Evolutionary conservation across 371 early-diverging fungal species (phyloP), one percentile per base, ranked within the genome.

Genomic region (Mucor saturninus): DNA sequence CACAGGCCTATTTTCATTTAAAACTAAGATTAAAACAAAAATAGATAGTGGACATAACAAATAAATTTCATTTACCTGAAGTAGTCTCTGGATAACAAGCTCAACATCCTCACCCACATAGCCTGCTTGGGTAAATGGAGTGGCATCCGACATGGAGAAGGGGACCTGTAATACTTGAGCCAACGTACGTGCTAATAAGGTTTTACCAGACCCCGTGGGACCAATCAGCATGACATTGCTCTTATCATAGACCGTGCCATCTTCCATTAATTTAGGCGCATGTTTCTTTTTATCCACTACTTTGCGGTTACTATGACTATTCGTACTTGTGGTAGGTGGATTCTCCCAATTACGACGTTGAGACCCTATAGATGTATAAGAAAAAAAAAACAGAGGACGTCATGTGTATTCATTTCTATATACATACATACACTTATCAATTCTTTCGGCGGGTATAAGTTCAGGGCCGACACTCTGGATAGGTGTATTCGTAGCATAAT

Each of bases 71-170:
- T 9, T 9, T 71, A 84, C 89, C 76, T 94, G 93, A 37, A 95
- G 72, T 28, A 95, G 71, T 26, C 95, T 79, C 62, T 90, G 89
- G 50, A 95, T 92, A n/a, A 93, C 92, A 14, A 86, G 69, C 66
- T 95, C 96, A 9, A 95, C 95, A 77, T 95, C 96, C 60, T 95
- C 96, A 48, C 96, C 96, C 13, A 95, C 95, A 70, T 95, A 95
- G 7, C 96, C 96, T 3, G 95, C 92, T 64, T 94, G 94, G 3
- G 96, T 95, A 62, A 95, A 88, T 4, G 94, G 89, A 0, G 95
- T 95, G 0, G 96, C 96, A 74, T 95, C 96, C 10, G 91, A 91
- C 80, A 93, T 91, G 3, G 93, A 92, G 62, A 94, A 95, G 0
- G 96, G 95, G 0, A 95, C 95, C 31, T 93, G 84, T 28, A 95